A percentile compares a stretch with the other conserved stretches of the same genome.
These are phyloP conservation scores for Amanita molliuscula DNA, from an alignment of 768 basidiomycete species.

Conservation along the genomic window DNA sequence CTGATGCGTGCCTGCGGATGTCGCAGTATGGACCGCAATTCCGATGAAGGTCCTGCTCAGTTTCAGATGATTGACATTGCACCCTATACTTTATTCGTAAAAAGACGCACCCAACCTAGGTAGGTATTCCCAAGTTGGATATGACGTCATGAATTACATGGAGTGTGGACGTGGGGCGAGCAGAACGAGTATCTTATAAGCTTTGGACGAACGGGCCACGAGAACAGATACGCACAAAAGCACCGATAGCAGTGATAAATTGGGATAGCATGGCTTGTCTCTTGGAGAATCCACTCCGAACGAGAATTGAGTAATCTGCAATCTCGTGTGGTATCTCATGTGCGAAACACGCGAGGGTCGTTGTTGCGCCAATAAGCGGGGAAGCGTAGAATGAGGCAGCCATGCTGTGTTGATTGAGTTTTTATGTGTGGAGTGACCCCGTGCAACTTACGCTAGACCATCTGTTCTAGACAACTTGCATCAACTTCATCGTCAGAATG, in stretches of 20 bases:
- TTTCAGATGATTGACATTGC: not conserved
- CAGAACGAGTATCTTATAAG: not conserved
- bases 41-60: constrained; percentile 70
- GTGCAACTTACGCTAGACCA: constrained; percentile 65
- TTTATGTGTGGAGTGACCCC: not conserved
- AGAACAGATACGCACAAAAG: constrained; percentile 57
- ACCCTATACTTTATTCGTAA: not conserved
- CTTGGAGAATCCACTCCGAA: constrained; percentile 86
- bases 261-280: constrained; percentile 89
- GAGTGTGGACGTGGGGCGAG: not conserved
- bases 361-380: constrained; percentile 86
- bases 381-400: constrained; percentile 97
- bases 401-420: constrained; percentile 43
- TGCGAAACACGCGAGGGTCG: constrained; percentile 90
- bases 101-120: constrained; percentile 30
- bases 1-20: constrained; percentile 34
- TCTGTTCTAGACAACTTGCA: constrained; percentile 55
- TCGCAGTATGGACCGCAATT: constrained; percentile 72
- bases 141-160: constrained; percentile 8
- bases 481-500: not conserved
- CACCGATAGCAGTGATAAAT: constrained; percentile 85
- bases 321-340: constrained; percentile 97
- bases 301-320: constrained; percentile 91
- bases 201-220: not conserved
- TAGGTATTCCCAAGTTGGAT: constrained; percentile 4